Evolutionary conservation across 139 green algal genomes (phyloP), one percentile per base, ranked within the genome.

Genomic region (Edaphochlamys debaryana): DNA sequence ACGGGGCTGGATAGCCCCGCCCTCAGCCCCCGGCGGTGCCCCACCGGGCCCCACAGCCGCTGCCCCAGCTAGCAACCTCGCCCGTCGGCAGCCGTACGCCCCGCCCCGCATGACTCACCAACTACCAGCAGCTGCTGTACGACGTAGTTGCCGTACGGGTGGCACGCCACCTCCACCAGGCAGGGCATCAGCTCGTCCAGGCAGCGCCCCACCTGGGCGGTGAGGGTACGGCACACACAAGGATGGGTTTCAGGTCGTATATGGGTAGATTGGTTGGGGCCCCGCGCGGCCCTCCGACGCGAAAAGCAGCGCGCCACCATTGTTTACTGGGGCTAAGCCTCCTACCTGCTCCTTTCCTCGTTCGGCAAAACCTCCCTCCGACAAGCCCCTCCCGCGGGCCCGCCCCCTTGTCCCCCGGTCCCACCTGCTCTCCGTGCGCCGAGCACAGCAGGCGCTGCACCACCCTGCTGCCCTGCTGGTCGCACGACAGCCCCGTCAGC

Each of bases 71-170:
- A n/a, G n/a, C n/a, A n/a, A n/a, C n/a, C n/a, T n/a, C n/a, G n/a
- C n/a, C n/a, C n/a, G n/a, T n/a, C n/a, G n/a, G n/a, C n/a, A n/a
- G n/a, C n/a, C n/a, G n/a, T n/a, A n/a, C n/a, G n/a, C n/a, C n/a
- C n/a, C n/a, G n/a, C n/a, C n/a, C 45, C 45, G 11, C 11, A 54
- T 54, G n/a, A 54, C 45, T 54, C 45, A 54, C 74, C 60, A 45
- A 82, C 75, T 1, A 62, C 63, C 75, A 82, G 41, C n/a, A 82
- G 22, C 41, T 82, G 75, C 75, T 82, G 75, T 42, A 82, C 40
- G 13, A 82, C 75, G 41, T 82, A 82, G 38, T 82, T 82, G 75
- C 75, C 75, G 62, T 82, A 82, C 62, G 75, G 75, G 38, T 82
- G 75, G 41, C 75, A 82, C 30, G 60, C 41, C 62, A 72, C 63